These are phyloP conservation scores for Colletotrichum tamarilloi DNA, from an alignment of 2,329 filamentous ascomycete species.

Conservation along the genomic window DNA sequence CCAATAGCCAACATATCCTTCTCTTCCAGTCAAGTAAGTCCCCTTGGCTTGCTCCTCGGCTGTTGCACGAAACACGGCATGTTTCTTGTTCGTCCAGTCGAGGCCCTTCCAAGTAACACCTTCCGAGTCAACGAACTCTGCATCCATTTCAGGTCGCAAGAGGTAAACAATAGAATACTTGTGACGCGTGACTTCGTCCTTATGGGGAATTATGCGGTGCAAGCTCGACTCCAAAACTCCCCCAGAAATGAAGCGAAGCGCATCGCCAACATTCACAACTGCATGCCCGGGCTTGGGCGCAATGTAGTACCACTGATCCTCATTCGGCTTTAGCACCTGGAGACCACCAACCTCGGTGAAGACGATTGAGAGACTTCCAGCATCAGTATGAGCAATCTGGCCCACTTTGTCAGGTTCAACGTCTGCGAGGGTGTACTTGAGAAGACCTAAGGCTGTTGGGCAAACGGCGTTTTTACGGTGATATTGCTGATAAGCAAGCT, in stretches of 20 bases:
- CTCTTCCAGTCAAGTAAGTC: constrained; percentile 16
- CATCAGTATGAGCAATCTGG: constrained; percentile 37
- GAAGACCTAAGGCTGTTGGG: constrained; percentile 13
- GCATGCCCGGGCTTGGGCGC: constrained; percentile 32
- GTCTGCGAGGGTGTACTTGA: constrained; percentile 20
- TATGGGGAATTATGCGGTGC: constrained; percentile 38
- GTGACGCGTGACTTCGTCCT: constrained; percentile 33
- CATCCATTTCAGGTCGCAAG: constrained; percentile 38
- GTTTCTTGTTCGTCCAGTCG: constrained; percentile 40
- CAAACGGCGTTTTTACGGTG: constrained; percentile 14
- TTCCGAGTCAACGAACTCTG: constrained; percentile 34
- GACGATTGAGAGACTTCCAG: constrained; percentile 38
- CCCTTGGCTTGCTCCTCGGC: constrained; percentile 15
- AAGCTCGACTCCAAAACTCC: constrained; percentile 34
- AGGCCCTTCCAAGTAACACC: constrained; percentile 34
- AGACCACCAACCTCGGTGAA: constrained; percentile 37
- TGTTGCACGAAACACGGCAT: constrained; percentile 34
- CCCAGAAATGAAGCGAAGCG: constrained; percentile 34
- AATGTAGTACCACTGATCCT: constrained; percentile 37
- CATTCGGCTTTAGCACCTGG: constrained; percentile 36
- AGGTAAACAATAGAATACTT: constrained; percentile 39
- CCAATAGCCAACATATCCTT: constrained; percentile 20
- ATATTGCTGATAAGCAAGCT: not conserved
- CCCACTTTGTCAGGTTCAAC: constrained; percentile 7
- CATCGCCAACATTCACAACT: constrained; percentile 33